Evolutionary conservation across 345 rosid genomes (phyloP).

Genomic region (Mallotus nudiflorus): DNA sequence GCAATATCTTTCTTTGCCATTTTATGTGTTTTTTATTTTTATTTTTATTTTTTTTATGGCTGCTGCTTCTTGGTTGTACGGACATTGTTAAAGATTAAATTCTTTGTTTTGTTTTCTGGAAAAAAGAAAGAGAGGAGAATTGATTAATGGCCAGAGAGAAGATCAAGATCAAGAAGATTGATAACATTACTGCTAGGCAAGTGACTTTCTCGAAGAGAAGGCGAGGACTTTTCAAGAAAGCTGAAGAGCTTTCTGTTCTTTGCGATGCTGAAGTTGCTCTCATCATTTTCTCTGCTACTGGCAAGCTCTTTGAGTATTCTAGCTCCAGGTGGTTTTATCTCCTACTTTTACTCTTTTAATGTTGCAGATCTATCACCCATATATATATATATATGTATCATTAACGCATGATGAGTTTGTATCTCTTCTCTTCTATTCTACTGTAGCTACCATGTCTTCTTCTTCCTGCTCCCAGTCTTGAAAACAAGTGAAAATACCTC

Average conservation of each 20-base stretch:
- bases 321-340: slow-evolving; percentile 43
- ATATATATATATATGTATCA: neutral
- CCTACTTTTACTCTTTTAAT: neutral
- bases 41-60: no score
- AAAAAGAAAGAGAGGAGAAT: neutral
- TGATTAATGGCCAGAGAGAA: slow-evolving; percentile 49
- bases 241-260: slow-evolving; percentile 56
- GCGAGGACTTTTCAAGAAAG: slow-evolving; percentile 56
- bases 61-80: slow-evolving; percentile 8
- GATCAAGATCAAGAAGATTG: slow-evolving; percentile 55
- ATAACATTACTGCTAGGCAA: slow-evolving; percentile 55
- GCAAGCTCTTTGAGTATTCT: slow-evolving; percentile 51
- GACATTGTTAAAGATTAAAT: neutral
- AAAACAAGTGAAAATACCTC: no score
- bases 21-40: neutral
- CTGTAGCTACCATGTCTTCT: no score
- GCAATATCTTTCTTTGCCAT: neutral
- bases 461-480: no score
- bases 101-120: neutral
- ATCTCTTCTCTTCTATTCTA: no score
- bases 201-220: slow-evolving; percentile 61
- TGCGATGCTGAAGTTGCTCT: slow-evolving; percentile 59
- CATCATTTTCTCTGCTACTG: slow-evolving; percentile 52
- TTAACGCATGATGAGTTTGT: no score
- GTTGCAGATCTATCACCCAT: neutral